Base-by-base conservation (phyloP, 768 basidiomycete species). In the Nidularia sp. region DNA sequence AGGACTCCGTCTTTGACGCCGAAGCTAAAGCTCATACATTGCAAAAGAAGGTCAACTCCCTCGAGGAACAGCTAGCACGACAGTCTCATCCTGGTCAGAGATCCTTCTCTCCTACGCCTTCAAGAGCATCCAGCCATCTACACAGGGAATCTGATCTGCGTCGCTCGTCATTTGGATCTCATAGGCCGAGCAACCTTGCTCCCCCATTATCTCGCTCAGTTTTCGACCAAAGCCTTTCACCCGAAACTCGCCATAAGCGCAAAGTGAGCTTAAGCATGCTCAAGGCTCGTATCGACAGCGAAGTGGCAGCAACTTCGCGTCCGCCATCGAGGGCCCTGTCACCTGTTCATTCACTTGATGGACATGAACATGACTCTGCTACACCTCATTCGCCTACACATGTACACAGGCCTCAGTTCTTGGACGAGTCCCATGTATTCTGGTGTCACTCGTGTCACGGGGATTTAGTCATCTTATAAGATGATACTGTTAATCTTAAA, bases 401-500 rank as follows among this genome's bases (percentile, higher is more conserved):
- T 45, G 53, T 57, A 32, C 68, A 70, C 56, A 82, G 85, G 48
- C 77, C 87, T 2, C 89, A 90, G 61, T 93, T 92, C 63, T 71
- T 92, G 71, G 91, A 93, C 60, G 90, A 93, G 58, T 84, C 90
- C 29, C 90, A 93, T 63, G 81, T 93, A 13, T 93, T 93, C 70
- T 93, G 91, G 90, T 93, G 90, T 70, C 78, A 84, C 61, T 82
- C 87, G 15, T 93, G 90, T 74, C 75, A 71, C 47, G 90, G 90
- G 45, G 90, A 93, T 66, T 69, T 93, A 39, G 88, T 93, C 39
- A 83, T 93, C 55, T 69, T 93, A 53, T 89, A 68, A 65, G 41
- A 55, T 56, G n/a, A n/a, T n/a, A n/a, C n/a, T n/a, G n/a, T n/a
- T n/a, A n/a, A n/a, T n/a, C n/a, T n/a, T n/a, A n/a, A n/a, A n/a